Evolutionary conservation across 129 eudicot species (phyloP).

Genomic region (Sambucus nigra): DNA sequence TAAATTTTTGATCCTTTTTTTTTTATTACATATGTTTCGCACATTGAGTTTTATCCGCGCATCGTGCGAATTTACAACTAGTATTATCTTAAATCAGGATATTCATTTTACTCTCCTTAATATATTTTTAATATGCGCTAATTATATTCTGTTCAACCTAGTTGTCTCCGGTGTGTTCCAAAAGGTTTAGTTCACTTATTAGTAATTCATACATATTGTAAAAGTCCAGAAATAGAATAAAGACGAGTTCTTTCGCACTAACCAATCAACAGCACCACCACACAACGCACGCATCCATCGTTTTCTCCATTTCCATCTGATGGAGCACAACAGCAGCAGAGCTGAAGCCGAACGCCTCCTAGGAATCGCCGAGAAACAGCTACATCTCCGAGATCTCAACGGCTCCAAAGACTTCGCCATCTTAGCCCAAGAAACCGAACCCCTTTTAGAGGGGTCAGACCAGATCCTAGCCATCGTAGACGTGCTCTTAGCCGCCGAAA

Average conservation of each 20-base stretch:
- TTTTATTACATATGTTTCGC: no score
- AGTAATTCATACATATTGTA: no score
- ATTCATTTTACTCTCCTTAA: no score
- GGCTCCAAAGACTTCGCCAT: constrained; percentile 72
- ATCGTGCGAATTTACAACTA: no score
- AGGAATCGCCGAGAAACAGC: constrained; percentile 83
- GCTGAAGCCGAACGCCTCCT: constrained; percentile 86
- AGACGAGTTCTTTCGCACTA: neutral
- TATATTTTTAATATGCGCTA: no score
- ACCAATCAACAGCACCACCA: neutral
- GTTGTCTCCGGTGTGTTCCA: no score
- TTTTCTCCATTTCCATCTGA: neutral
- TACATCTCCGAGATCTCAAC: constrained; percentile 45
- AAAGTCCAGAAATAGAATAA: no score
- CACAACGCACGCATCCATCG: neutral
- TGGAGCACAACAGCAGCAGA: constrained; percentile 43
- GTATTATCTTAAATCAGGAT: no score
- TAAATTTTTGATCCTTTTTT: no score
- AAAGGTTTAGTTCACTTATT: no score
- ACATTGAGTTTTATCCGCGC: no score
- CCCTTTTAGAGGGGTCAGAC: constrained; percentile 73
- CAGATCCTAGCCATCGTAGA: constrained; percentile 87
- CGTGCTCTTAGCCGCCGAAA: constrained; percentile 68
- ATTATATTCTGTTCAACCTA: no score
- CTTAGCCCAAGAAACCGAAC: constrained; percentile 85